phyloP scores from a whole-genome alignment of 129 eudicot genomes.

The Saussurea involucrata region DNA sequence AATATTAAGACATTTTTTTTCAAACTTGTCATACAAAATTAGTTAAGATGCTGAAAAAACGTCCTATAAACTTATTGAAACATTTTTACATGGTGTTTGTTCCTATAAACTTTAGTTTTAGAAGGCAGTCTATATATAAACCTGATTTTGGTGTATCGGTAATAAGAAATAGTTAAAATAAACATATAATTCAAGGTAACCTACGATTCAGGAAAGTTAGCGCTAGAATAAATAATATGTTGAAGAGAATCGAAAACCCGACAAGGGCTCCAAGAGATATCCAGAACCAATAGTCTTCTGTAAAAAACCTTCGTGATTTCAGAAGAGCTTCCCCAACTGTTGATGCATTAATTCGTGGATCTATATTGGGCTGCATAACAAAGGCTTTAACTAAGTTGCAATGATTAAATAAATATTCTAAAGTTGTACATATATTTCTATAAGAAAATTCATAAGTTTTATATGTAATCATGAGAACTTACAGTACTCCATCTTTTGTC shows the following conservation, averaged over 20 bases:
- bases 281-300: conserved; percentile 44
- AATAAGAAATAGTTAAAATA: background rate
- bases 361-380: conserved; percentile 21
- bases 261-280: conserved; percentile 46
- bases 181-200: conserved; percentile 8
- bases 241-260: conserved; percentile 49
- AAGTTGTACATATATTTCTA: background rate
- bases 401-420: background rate
- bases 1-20: background rate
- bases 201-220: conserved; percentile 47
- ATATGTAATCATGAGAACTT: conserved; percentile 17
- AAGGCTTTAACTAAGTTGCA: background rate
- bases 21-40: background rate
- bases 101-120: background rate
- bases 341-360: conserved; percentile 33
- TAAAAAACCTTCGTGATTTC: conserved; percentile 28
- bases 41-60: no score
- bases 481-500: conserved; percentile 57
- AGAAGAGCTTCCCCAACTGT: conserved; percentile 33
- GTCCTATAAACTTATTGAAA: background rate
- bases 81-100: background rate
- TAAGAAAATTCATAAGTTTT: background rate
- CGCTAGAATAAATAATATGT: conserved; percentile 46
- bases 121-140: background rate
- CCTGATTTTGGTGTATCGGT: background rate